Conservation (phyloP, 192 early-diverging fungal species). For the Coemansia sp. region DNA sequence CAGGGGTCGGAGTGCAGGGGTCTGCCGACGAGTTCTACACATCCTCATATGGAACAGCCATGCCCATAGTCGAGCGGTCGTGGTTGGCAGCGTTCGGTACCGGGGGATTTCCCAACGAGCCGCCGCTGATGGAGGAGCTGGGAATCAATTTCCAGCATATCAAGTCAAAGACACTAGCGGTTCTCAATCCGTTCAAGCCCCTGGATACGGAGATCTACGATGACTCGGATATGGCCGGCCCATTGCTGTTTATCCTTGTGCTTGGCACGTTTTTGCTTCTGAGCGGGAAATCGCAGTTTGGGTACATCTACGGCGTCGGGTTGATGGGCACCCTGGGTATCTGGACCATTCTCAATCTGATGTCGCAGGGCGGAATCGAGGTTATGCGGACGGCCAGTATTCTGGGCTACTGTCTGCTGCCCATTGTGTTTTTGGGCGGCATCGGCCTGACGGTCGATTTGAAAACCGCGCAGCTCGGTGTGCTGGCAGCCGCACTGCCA, state of each 20-base stretch:
- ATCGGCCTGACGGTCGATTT: slow-evolving; percentile 67
- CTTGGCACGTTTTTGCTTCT: slow-evolving; percentile 89
- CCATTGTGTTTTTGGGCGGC: slow-evolving; percentile 87
- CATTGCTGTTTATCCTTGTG: slow-evolving; percentile 83
- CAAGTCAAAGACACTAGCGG: slow-evolving; percentile 77
- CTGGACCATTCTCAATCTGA: slow-evolving; percentile 88
- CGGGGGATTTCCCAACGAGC: slow-evolving; percentile 88
- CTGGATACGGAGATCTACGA: slow-evolving; percentile 86
- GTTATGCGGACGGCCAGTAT: slow-evolving; percentile 87
- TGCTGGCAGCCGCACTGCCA: slow-evolving; percentile 62
- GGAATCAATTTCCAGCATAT: slow-evolving; percentile 95
- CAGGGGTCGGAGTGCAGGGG: slow-evolving; percentile 26
- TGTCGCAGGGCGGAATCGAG: slow-evolving; percentile 87
- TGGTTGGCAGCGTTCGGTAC: slow-evolving; percentile 80
- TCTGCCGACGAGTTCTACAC: slow-evolving; percentile 51
- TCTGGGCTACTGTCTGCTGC: slow-evolving; percentile 94
- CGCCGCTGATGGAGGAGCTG: slow-evolving; percentile 92
- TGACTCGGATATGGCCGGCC: slow-evolving; percentile 94
- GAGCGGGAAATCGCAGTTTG: slow-evolving; percentile 93
- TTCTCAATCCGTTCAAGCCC: slow-evolving; percentile 77
- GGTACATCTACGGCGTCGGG: slow-evolving; percentile 95
- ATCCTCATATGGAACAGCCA: slow-evolving; percentile 44
- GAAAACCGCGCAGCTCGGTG: slow-evolving; percentile 60
- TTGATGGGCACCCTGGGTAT: slow-evolving; percentile 82
- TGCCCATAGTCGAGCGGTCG: slow-evolving; percentile 50